These are phyloP conservation scores for Gossypium raimondii DNA, from an alignment of 345 rosid species.

Conservation along the genomic window DNA sequence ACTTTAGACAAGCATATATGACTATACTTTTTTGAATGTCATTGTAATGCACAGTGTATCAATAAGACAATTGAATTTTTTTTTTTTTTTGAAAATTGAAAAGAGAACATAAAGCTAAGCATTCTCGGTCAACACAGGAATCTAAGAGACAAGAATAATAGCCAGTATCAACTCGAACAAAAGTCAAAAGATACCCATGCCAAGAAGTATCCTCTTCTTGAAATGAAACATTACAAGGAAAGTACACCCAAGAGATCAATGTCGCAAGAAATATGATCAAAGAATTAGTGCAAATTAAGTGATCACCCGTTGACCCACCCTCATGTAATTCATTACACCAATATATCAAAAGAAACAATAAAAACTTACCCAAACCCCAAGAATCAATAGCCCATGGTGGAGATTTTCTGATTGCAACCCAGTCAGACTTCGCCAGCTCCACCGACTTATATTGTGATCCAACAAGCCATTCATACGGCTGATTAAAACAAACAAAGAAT, in stretches of 20 bases:
- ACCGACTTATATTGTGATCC: constrained; percentile 89
- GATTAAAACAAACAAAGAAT: constrained; percentile 11
- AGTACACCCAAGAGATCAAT: background rate
- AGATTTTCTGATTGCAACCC: constrained; percentile 85
- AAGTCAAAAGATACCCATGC: background rate
- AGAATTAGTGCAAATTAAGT: background rate
- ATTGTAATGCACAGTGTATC: background rate
- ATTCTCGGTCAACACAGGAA: background rate
- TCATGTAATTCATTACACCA: background rate
- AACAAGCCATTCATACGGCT: constrained; percentile 96
- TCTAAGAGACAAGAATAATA: background rate
- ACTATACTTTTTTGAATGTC: background rate
- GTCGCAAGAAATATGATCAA: background rate
- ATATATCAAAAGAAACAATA: background rate
- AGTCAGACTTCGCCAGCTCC: constrained; percentile 89
- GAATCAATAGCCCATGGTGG: constrained; percentile 98
- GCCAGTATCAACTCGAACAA: background rate
- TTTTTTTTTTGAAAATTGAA: too few relatives aligned
- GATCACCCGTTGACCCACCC: background rate
- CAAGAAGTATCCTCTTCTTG: background rate
- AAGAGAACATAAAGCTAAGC: background rate
- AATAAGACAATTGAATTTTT: background rate
- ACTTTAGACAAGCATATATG: background rate
- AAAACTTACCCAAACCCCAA: constrained; percentile 89
- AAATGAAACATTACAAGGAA: background rate